phyloP scores from a whole-genome alignment of 179 eudicot genomes.

The Beta corolliflora region DNA sequence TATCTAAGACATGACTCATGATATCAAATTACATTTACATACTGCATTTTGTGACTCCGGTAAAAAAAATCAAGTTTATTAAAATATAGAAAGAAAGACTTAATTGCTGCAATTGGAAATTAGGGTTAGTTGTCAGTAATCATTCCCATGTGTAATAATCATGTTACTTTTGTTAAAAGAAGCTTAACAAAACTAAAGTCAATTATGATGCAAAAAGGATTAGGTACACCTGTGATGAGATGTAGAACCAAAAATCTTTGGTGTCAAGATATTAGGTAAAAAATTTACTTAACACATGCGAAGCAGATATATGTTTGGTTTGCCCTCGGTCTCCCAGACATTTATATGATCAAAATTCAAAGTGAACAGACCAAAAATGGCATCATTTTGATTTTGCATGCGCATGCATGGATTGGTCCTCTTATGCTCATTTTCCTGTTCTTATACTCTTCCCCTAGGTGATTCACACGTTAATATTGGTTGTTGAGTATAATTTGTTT shows the following conservation, averaged over 20 bases:
- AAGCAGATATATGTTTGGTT: background rate
- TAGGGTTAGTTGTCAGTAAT: background rate
- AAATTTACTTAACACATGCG: background rate
- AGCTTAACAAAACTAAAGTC: constrained; percentile 7
- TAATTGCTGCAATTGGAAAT: background rate
- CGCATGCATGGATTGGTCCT: background rate
- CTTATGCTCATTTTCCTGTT: too few relatives aligned
- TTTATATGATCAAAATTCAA: background rate
- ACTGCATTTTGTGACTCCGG: background rate
- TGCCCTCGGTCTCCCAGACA: background rate
- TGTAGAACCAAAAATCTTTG: background rate
- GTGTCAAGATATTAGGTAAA: constrained; percentile 16
- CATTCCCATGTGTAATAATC: constrained; percentile 23
- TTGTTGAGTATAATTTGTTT: too few relatives aligned
- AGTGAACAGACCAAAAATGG: background rate
- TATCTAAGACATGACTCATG: too few relatives aligned
- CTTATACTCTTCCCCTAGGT: too few relatives aligned
- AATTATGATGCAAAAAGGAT: constrained; percentile 5
- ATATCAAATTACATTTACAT: too few relatives aligned
- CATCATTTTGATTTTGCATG: background rate
- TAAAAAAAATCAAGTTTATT: background rate
- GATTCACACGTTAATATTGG: too few relatives aligned
- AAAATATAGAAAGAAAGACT: background rate
- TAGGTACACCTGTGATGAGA: constrained; percentile 21
- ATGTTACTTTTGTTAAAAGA: constrained; percentile 23